phyloP scores from a whole-genome alignment of 768 basidiomycete genomes.

The Clitopilus passeckerianus region DNA sequence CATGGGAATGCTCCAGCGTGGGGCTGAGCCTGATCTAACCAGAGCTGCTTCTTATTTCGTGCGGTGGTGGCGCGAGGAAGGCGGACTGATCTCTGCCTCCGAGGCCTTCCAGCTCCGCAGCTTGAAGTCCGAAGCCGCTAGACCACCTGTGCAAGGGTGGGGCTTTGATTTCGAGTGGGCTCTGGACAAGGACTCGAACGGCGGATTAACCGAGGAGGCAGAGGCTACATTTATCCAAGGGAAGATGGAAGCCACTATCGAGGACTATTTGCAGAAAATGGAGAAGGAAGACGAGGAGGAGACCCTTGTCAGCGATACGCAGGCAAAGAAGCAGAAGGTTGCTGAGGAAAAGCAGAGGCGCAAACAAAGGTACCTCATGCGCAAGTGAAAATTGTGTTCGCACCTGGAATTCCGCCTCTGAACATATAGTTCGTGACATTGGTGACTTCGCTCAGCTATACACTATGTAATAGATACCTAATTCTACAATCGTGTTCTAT shows the following conservation, averaged over 20 bases:
- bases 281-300: slow-evolving; percentile 50
- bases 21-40: slow-evolving; percentile 63
- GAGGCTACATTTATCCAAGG: slow-evolving; percentile 38
- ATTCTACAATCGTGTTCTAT: no score
- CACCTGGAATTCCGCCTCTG: no score
- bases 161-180: slow-evolving; percentile 84
- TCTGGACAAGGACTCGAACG: slow-evolving; percentile 21
- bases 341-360: slow-evolving; percentile 36
- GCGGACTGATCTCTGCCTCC: slow-evolving; percentile 50
- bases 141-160: slow-evolving; percentile 53
- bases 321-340: slow-evolving; percentile 55
- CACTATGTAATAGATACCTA: no score
- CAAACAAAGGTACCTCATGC: slow-evolving; percentile 21
- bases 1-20: slow-evolving; percentile 78
- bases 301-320: slow-evolving; percentile 60
- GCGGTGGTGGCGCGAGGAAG: slow-evolving; percentile 82
- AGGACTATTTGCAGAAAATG: slow-evolving; percentile 38
- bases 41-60: slow-evolving; percentile 82
- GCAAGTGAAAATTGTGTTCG: neutral
- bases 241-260: slow-evolving; percentile 71
- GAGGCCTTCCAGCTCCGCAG: slow-evolving; percentile 20
- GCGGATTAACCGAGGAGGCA: slow-evolving; percentile 14
- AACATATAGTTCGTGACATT: no score
- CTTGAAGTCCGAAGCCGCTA: slow-evolving; percentile 3
- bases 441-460: no score